Percentiles rank a stretch among this genome's conserved stretches.
These are phyloP conservation scores for Blastocystis sp. DNA, from an alignment of 352 stramenopile genomes.

Conservation along the genomic window DNA sequence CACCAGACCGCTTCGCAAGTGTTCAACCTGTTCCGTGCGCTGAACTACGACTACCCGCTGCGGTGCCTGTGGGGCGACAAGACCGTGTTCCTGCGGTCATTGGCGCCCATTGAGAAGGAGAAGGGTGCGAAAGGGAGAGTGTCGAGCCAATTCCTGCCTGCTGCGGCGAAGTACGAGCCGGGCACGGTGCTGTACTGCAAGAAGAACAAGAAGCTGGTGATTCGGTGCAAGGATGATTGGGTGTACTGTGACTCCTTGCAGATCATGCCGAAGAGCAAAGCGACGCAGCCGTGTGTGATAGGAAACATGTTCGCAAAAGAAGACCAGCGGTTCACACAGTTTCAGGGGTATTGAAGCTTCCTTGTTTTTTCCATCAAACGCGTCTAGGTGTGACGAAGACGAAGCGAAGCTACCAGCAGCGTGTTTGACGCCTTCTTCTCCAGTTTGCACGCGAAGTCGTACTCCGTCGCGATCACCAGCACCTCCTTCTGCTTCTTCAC, in stretches of 20 bases:
- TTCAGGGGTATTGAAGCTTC: conserved; percentile 25
- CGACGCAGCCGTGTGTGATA: conserved; percentile 7
- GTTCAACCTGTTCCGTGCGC: conserved; percentile 24
- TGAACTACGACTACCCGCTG: conserved; percentile 63
- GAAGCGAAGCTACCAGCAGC: not conserved
- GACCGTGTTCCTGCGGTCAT: conserved; percentile 28
- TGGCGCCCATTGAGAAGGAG: conserved; percentile 13
- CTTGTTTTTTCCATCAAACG: conserved; percentile 24
- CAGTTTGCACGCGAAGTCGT: not conserved
- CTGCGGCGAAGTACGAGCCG: conserved; percentile 3
- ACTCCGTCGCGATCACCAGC: not conserved
- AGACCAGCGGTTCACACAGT: conserved; percentile 28
- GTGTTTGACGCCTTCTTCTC: not conserved
- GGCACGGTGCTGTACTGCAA: conserved; percentile 64
- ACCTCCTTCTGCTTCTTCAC: not conserved
- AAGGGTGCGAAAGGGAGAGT: not conserved
- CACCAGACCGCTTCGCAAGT: not conserved
- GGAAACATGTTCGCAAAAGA: conserved; percentile 22
- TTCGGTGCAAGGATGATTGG: conserved; percentile 55
- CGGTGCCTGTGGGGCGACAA: conserved; percentile 30
- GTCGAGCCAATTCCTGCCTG: not conserved
- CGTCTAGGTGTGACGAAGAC: not conserved
- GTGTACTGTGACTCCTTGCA: conserved; percentile 44
- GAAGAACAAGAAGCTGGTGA: conserved; percentile 43
- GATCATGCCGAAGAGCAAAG: conserved; percentile 48